These are phyloP conservation scores for Arachnomyces sp. DNA, from an alignment of 2,329 filamentous ascomycete species.

Conservation along the genomic window DNA sequence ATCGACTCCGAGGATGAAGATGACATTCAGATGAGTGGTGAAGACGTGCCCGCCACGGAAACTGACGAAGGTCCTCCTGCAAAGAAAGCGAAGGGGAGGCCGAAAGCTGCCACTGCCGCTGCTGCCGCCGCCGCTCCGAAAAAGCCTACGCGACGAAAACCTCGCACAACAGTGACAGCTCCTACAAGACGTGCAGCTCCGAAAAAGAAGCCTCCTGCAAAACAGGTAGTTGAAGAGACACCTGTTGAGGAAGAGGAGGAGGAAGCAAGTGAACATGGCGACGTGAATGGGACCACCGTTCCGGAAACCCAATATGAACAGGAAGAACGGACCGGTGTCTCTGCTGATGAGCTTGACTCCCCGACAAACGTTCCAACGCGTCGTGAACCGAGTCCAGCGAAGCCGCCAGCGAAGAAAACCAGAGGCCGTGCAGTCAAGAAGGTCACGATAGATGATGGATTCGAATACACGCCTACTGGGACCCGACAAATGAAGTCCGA, in stretches of 20 bases:
- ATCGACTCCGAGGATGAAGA: slow-evolving; percentile 43
- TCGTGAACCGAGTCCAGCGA: background rate
- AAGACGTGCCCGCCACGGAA: slow-evolving; percentile 20
- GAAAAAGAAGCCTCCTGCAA: slow-evolving; percentile 15
- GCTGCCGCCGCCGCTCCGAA: slow-evolving; percentile 11
- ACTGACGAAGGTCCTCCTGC: slow-evolving; percentile 28
- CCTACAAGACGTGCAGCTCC: slow-evolving; percentile 15
- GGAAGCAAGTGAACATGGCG: slow-evolving; percentile 31
- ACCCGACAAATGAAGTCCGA: slow-evolving; percentile 16
- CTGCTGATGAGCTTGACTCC: slow-evolving; percentile 22
- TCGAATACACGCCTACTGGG: slow-evolving; percentile 33
- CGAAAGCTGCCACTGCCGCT: slow-evolving; percentile 32
- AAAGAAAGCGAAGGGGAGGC: slow-evolving; percentile 31
- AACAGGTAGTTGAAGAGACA: slow-evolving; percentile 11
- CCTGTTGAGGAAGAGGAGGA: slow-evolving; percentile 34
- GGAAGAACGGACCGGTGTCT: slow-evolving; percentile 14
- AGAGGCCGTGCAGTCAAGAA: slow-evolving; percentile 19
- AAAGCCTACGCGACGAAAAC: slow-evolving; percentile 23
- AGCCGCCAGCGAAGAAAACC: slow-evolving; percentile 12
- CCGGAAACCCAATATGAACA: slow-evolving; percentile 27
- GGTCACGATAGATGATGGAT: slow-evolving; percentile 31
- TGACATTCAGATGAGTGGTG: slow-evolving; percentile 25
- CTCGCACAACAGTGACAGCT: slow-evolving; percentile 14
- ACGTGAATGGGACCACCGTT: slow-evolving; percentile 28
- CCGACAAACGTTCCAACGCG: slow-evolving; percentile 14